Percentiles rank a stretch among this genome's conserved stretches.
phyloP scores from a whole-genome alignment of 1,284 basidiomycete species.

The Pseudozyma sp. region DNA sequence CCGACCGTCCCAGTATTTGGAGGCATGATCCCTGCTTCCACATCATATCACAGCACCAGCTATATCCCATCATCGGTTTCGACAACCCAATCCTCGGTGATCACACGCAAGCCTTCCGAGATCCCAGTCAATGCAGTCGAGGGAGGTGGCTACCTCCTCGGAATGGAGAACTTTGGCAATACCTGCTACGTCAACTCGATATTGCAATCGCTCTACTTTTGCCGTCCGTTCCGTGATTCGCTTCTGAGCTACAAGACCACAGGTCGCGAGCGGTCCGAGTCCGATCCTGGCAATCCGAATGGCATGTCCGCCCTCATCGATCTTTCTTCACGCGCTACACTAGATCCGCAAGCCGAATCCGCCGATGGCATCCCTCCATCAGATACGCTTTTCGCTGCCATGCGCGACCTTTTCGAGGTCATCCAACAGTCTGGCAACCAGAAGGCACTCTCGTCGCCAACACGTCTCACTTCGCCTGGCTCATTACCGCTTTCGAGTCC shows the following conservation, averaged over 20 bases:
- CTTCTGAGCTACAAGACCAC: slow-evolving; percentile 69
- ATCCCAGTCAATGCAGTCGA: slow-evolving; percentile 41
- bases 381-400: slow-evolving; percentile 48
- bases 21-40: slow-evolving; percentile 28
- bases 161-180: slow-evolving; percentile 67
- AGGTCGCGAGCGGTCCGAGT: slow-evolving; percentile 19
- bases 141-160: slow-evolving; percentile 51
- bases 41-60: slow-evolving; percentile 41
- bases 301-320: slow-evolving; percentile 12
- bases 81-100: slow-evolving; percentile 33
- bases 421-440: slow-evolving; percentile 46
- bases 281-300: slow-evolving; percentile 13
- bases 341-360: slow-evolving; percentile 17
- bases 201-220: slow-evolving; percentile 92
- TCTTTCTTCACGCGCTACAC: slow-evolving; percentile 10
- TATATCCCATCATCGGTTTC: slow-evolving; percentile 36
- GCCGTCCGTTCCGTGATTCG: slow-evolving; percentile 82
- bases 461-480: slow-evolving; percentile 23
- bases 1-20: slow-evolving; percentile 27
- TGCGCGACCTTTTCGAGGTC: slow-evolving; percentile 51
- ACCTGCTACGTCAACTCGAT: slow-evolving; percentile 91
- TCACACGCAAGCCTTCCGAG: slow-evolving; percentile 30
- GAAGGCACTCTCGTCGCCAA: slow-evolving; percentile 33
- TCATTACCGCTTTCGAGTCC: slow-evolving; percentile 38
- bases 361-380: slow-evolving; percentile 36